Conservation (phyloP, 2,329 filamentous ascomycete species). For the Eutypa lata region DNA sequence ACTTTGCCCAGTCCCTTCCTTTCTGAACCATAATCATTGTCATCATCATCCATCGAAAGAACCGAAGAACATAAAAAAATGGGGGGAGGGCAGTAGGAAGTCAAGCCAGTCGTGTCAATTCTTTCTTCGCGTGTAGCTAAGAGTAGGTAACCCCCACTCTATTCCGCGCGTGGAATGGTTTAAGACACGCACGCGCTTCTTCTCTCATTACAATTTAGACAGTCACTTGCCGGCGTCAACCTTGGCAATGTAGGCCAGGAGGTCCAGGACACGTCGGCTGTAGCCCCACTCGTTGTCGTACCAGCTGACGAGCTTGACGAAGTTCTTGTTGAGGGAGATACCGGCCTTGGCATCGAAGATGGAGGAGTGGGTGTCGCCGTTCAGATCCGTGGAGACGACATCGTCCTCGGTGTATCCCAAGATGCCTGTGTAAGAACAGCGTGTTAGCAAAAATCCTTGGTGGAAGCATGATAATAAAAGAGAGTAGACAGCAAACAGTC, state of each 20-base stretch:
- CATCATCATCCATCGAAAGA: no score
- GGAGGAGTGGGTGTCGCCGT: conserved; percentile 88
- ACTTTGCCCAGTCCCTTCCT: neutral
- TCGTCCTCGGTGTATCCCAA: conserved; percentile 97
- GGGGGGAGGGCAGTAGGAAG: no score
- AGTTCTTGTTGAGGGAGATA: conserved; percentile 97
- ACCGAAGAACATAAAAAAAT: no score
- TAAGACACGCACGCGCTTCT: neutral
- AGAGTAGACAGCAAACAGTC: neutral
- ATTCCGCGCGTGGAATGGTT: no score
- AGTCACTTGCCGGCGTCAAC: conserved; percentile 59
- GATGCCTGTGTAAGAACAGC: conserved; percentile 56
- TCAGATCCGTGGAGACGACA: conserved; percentile 89
- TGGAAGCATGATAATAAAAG: neutral
- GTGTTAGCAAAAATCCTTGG: conserved; percentile 2
- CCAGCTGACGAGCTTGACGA: conserved; percentile 97
- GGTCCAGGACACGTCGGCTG: conserved; percentile 90
- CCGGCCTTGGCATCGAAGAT: conserved; percentile 99
- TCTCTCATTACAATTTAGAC: conserved; percentile 21
- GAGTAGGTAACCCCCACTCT: no score
- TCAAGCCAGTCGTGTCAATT: no score
- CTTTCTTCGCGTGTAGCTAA: no score
- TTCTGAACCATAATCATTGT: neutral
- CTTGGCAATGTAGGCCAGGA: conserved; percentile 75
- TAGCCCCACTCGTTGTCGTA: conserved; percentile 99